Evolutionary conservation across 2,329 filamentous ascomycete genomes (phyloP), one percentile per base, ranked within the genome.

Genomic region (Harringtonia aguacate): DNA sequence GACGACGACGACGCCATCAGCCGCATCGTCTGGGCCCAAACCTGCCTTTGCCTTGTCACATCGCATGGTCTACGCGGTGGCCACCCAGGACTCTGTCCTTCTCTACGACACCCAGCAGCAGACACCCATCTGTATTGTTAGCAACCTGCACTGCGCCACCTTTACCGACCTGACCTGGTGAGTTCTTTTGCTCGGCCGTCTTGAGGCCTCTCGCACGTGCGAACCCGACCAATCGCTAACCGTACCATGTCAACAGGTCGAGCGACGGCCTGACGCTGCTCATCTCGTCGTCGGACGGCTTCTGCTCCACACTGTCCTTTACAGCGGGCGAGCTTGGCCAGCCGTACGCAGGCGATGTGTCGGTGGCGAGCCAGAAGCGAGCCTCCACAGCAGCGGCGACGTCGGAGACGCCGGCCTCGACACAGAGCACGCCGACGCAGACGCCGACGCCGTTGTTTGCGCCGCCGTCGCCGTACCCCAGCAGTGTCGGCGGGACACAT

Each of bases 41-140:
- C 72, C 84, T 20, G 83, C 84, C 1, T 97, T 98, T 62, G 77
- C 81, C 3, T 68, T 98, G 36, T 84, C 88, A 1, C 97, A 98
- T 61, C 82, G 92, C 22, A 88, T 98, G 70, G 76, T 98, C 0
- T 98, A 97, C 63, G 92, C 90, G 4, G 90, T 98, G 31, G 94
- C 92, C 8, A 98, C 92, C 0, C 90, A 97, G 59, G 92, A 98
- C 63, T 86, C 92, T 0, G 86, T 98, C 4, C 70, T 95, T 36
- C 73, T 98, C 20, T 98, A 98, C 58, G 92, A 98, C 62, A 98
- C 92, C 0, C 92, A 98, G 58, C 92, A 98, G 59, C 84, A 89
- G 56, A 94, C 87, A 8, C 92, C 92, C 3, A 70, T 98, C 30
- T 95, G 88, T 59, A 75, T 97, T 33, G 90, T 98, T 39, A 97